A percentile compares a stretch with the other conserved stretches of the same genome.
phyloP scores from a whole-genome alignment of 768 basidiomycete species.

The Dentipellis sp. region DNA sequence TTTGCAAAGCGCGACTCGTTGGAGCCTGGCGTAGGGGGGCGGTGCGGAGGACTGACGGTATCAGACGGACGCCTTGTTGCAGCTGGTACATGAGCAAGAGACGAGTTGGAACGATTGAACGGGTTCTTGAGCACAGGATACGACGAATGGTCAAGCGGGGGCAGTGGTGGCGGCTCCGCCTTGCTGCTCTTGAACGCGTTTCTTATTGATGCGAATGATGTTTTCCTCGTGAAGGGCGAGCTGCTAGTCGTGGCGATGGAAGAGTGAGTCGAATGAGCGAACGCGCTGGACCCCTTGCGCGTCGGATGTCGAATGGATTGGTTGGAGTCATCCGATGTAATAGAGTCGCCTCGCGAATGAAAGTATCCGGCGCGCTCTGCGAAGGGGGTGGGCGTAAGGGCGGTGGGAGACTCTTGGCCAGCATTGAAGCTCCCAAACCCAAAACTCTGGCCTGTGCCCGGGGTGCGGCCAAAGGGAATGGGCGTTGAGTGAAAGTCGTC shows the following conservation, averaged over 20 bases:
- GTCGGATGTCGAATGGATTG: constrained; percentile 37
- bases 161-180: constrained; percentile 67
- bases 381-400: constrained; percentile 38
- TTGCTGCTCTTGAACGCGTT: constrained; percentile 76
- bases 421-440: constrained; percentile 24
- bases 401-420: constrained; percentile 60
- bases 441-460: constrained; percentile 24
- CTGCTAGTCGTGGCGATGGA: constrained; percentile 37
- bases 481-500: constrained; percentile 55
- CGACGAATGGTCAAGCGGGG: constrained; percentile 53
- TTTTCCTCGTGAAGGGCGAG: constrained; percentile 66
- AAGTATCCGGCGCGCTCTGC: constrained; percentile 49
- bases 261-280: constrained; percentile 63
- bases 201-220: constrained; percentile 79
- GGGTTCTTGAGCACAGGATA: constrained; percentile 74
- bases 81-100: constrained; percentile 43
- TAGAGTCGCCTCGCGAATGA: constrained; percentile 72
- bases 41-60: constrained; percentile 41
- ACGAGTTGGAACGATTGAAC: constrained; percentile 75
- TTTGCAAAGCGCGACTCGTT: constrained; percentile 30
- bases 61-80: constrained; percentile 29
- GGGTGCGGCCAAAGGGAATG: constrained; percentile 60
- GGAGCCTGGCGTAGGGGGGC: constrained; percentile 55
- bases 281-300: constrained; percentile 35
- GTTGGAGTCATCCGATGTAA: constrained; percentile 67